phyloP scores from a whole-genome alignment of 768 basidiomycete species.

The Thelephora ganbajun region DNA sequence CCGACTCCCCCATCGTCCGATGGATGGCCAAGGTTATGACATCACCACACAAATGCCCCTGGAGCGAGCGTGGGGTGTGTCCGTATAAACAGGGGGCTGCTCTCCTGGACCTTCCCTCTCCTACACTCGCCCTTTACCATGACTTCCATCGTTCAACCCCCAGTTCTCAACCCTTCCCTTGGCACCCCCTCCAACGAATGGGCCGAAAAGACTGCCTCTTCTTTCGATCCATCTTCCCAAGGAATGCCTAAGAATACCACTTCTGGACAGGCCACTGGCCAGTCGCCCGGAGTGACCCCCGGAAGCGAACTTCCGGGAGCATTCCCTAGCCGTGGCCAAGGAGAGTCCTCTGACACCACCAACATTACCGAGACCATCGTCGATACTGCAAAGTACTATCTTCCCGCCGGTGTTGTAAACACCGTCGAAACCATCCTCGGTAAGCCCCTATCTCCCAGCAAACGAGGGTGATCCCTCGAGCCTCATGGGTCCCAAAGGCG shows the following conservation, averaged over 20 bases:
- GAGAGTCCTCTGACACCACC: conserved; percentile 3
- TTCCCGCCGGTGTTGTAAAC: conserved; percentile 12
- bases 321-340: conserved; percentile 1
- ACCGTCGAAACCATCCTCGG: conserved; percentile 12
- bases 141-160: not conserved
- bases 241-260: too few relatives aligned
- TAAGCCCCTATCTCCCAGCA: conserved; percentile 6
- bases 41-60: not conserved
- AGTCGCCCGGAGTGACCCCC: conserved; percentile 1
- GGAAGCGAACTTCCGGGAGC: conserved; percentile 8
- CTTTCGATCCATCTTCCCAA: conserved; percentile 6
- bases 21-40: not conserved
- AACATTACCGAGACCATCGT: conserved; percentile 2
- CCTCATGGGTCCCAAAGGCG: not conserved
- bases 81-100: too few relatives aligned
- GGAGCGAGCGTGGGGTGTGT: too few relatives aligned
- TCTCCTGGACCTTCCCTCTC: too few relatives aligned
- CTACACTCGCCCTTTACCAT: too few relatives aligned
- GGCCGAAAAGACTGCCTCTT: conserved; percentile 11
- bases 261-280: not conserved
- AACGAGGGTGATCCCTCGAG: not conserved
- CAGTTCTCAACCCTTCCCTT: not conserved
- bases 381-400: conserved; percentile 11
- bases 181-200: conserved; percentile 10
- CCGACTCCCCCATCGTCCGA: not conserved